Evolutionary conservation across 306 rosid genomes (phyloP).

Genomic region (Vigna trinervia): DNA sequence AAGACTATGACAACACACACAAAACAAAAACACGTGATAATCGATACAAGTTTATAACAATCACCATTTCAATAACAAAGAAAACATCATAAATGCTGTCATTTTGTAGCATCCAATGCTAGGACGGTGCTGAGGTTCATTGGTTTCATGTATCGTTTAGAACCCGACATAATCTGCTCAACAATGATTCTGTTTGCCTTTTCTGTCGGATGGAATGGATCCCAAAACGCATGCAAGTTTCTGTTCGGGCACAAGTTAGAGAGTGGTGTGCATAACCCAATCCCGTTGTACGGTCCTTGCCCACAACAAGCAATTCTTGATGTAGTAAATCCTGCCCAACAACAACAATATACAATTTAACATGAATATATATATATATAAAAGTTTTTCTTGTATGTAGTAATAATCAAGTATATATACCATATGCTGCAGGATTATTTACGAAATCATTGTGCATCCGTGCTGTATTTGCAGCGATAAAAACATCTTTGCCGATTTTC

Average conservation of each 20-base stretch:
- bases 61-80: neutral
- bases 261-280: conserved; percentile 67
- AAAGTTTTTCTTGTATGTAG: neutral
- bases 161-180: conserved; percentile 59
- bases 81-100: neutral
- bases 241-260: conserved; percentile 75
- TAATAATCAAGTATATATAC: conserved; percentile 44
- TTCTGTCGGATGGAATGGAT: conserved; percentile 78
- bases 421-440: conserved; percentile 62
- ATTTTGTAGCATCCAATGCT: conserved; percentile 55
- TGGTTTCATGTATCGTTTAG: conserved; percentile 64
- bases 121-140: conserved; percentile 76
- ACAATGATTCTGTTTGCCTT: conserved; percentile 67
- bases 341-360: neutral
- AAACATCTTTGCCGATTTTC: conserved; percentile 57
- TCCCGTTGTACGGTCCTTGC: conserved; percentile 84
- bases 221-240: conserved; percentile 73
- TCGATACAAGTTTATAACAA: conserved; percentile 26
- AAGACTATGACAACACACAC: neutral
- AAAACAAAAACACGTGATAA: neutral
- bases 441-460: conserved; percentile 63
- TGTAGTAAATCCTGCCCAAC: conserved; percentile 61
- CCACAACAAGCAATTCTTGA: conserved; percentile 81
- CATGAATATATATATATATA: no score
- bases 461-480: conserved; percentile 62